Evolutionary conservation across 1,284 basidiomycete genomes (phyloP).

Genomic region (Gymnopus androsaceus): DNA sequence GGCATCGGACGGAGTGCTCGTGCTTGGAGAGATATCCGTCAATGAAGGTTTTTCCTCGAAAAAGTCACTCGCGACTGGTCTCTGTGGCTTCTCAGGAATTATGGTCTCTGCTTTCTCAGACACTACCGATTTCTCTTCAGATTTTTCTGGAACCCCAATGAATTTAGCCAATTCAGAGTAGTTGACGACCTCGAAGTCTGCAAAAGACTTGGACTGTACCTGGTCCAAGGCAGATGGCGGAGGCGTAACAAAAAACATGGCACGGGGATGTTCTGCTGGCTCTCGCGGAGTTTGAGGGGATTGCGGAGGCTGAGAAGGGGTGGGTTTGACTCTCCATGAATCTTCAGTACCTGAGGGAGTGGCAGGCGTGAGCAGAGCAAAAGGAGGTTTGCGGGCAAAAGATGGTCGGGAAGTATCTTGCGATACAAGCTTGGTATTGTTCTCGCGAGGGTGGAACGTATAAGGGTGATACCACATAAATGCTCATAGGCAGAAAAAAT

Average conservation of each 20-base stretch:
- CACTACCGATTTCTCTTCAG: constrained; percentile 16
- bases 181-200: constrained; percentile 73
- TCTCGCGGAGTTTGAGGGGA: constrained; percentile 11
- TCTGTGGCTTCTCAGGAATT: constrained; percentile 25
- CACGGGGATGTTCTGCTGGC: constrained; percentile 17
- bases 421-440: too few relatives aligned
- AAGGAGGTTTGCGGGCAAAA: constrained; percentile 2
- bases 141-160: constrained; percentile 43
- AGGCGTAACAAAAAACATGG: constrained; percentile 34
- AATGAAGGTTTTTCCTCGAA: constrained; percentile 49
- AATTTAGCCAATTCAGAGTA: constrained; percentile 76
- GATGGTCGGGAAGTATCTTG: constrained; percentile 5
- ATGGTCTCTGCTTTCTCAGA: constrained; percentile 19
- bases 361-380: constrained; percentile 23
- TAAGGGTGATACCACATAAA: too few relatives aligned
- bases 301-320: constrained; percentile 27
- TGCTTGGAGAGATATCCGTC: constrained; percentile 18
- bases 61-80: constrained; percentile 69
- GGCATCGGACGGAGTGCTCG: constrained; percentile 34
- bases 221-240: constrained; percentile 46
- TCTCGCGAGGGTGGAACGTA: too few relatives aligned
- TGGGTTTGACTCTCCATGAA: constrained; percentile 62
- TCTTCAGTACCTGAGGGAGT: constrained; percentile 44
- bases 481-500: too few relatives aligned
- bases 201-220: constrained; percentile 49